These are phyloP conservation scores for Taphrina sp. DNA, from an alignment of 1,139 yeast genomes.

Conservation along the genomic window DNA sequence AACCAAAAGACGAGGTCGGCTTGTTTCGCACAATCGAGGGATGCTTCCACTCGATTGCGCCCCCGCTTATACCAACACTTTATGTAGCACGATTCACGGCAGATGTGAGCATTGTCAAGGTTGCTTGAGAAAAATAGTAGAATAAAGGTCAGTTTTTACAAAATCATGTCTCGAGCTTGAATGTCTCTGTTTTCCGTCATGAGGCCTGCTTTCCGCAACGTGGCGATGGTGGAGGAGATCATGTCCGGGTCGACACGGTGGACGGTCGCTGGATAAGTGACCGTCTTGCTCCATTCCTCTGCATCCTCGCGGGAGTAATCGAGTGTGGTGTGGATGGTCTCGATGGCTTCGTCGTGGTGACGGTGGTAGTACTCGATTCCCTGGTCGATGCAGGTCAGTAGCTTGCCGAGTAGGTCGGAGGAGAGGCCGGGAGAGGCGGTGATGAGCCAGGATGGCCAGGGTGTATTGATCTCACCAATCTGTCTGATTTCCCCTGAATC, in stretches of 20 bases:
- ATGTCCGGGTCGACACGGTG: slow-evolving; percentile 53
- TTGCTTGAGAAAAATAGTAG: too few relatives aligned
- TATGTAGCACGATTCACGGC: too few relatives aligned
- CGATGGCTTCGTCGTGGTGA: slow-evolving; percentile 64
- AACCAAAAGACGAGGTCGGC: slow-evolving; percentile 19
- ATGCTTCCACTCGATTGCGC: slow-evolving; percentile 2
- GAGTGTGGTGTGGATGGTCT: slow-evolving; percentile 61
- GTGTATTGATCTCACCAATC: slow-evolving; percentile 86
- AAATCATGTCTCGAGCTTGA: slow-evolving; percentile 12
- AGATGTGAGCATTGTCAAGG: too few relatives aligned
- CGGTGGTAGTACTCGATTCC: slow-evolving; percentile 66
- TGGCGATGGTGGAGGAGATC: slow-evolving; percentile 53
- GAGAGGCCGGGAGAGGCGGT: slow-evolving; percentile 50
- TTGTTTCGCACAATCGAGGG: slow-evolving; percentile 9
- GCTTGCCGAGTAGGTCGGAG: slow-evolving; percentile 45
- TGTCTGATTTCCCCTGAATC: slow-evolving; percentile 74
- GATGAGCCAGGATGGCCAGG: slow-evolving; percentile 95
- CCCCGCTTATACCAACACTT: slow-evolving; percentile 26
- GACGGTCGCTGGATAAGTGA: slow-evolving; percentile 56
- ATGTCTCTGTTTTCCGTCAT: slow-evolving; percentile 29
- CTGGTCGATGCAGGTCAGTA: slow-evolving; percentile 57
- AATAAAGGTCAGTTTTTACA: background rate
- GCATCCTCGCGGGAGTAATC: slow-evolving; percentile 81
- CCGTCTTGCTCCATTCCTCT: slow-evolving; percentile 73
- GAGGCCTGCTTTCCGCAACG: slow-evolving; percentile 38